phyloP scores from a whole-genome alignment of 202 grass and related monocot species.

The Eragrostis tef region DNA sequence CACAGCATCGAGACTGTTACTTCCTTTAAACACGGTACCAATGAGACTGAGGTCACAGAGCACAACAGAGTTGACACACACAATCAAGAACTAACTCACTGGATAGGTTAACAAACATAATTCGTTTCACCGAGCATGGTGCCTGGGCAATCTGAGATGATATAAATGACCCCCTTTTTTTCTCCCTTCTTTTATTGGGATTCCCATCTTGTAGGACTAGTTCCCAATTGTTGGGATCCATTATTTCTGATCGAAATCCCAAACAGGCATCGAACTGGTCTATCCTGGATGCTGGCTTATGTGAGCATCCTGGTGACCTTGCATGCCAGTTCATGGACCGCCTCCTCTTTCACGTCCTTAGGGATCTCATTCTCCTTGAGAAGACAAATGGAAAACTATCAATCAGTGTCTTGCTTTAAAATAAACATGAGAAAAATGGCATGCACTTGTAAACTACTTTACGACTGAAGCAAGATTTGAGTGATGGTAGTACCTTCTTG shows the following conservation, averaged over 20 bases:
- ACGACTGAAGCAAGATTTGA: neutral
- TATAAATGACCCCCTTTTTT: neutral
- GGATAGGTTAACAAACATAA: neutral
- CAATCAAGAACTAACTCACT: neutral
- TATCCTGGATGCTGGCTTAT: conserved; percentile 20
- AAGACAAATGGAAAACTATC: neutral
- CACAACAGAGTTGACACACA: conserved; percentile 9
- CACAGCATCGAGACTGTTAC: neutral
- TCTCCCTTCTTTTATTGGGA: neutral
- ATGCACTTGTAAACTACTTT: neutral
- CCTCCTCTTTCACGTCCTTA: conserved; percentile 35
- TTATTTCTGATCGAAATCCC: neutral
- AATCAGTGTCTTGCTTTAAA: neutral
- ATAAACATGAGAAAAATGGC: neutral
- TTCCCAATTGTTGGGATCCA: neutral
- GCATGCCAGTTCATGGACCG: conserved; percentile 5
- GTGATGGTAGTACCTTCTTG: conserved; percentile 46
- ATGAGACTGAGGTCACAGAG: neutral
- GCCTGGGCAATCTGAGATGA: neutral
- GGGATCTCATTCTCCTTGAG: conserved; percentile 32
- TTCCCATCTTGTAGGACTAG: neutral
- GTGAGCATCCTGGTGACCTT: conserved; percentile 24
- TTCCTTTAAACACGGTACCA: neutral
- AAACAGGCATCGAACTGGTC: neutral
- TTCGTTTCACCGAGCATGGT: conserved; percentile 20